These are phyloP conservation scores for Rubus parviflorus DNA, from an alignment of 306 rosid species.

Conservation along the genomic window DNA sequence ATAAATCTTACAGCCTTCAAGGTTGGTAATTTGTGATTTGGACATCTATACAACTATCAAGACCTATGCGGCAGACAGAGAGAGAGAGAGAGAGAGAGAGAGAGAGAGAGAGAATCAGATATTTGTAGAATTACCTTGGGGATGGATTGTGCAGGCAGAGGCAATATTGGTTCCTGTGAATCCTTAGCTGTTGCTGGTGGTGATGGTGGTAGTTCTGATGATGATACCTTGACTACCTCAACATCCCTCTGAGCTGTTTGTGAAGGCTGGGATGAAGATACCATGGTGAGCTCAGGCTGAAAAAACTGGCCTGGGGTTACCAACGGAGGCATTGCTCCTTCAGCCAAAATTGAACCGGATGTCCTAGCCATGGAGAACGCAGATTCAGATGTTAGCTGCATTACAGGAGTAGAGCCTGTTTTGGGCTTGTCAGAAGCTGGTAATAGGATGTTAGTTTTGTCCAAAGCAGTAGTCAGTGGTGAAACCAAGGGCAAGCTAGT, in stretches of 20 bases:
- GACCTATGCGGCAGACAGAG: not conserved
- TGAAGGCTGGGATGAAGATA: slow-evolving; percentile 53
- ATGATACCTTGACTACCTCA: slow-evolving; percentile 71
- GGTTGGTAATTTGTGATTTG: too few relatives aligned
- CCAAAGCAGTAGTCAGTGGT: slow-evolving; percentile 36
- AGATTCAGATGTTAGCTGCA: slow-evolving; percentile 59
- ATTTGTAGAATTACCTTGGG: slow-evolving; percentile 39
- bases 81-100: too few relatives aligned
- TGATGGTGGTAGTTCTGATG: slow-evolving; percentile 38
- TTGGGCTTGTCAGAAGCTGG: slow-evolving; percentile 46
- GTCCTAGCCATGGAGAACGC: slow-evolving; percentile 51
- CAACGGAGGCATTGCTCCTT: slow-evolving; percentile 54
- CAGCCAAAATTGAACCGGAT: slow-evolving; percentile 42
- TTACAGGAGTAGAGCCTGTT: slow-evolving; percentile 45
- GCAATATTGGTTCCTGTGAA: slow-evolving; percentile 73
- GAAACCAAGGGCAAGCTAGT: slow-evolving; percentile 49
- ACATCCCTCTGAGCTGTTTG: slow-evolving; percentile 70
- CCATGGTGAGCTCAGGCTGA: slow-evolving; percentile 58
- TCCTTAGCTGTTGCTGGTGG: slow-evolving; percentile 45
- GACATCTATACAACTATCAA: too few relatives aligned
- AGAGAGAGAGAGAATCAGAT: too few relatives aligned
- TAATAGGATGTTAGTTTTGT: slow-evolving; percentile 18
- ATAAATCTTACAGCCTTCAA: not conserved
- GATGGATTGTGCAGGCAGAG: slow-evolving; percentile 21
- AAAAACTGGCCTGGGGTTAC: slow-evolving; percentile 85